These are phyloP conservation scores for Linaria vulgaris DNA, from an alignment of 257 asterid species.

Conservation along the genomic window DNA sequence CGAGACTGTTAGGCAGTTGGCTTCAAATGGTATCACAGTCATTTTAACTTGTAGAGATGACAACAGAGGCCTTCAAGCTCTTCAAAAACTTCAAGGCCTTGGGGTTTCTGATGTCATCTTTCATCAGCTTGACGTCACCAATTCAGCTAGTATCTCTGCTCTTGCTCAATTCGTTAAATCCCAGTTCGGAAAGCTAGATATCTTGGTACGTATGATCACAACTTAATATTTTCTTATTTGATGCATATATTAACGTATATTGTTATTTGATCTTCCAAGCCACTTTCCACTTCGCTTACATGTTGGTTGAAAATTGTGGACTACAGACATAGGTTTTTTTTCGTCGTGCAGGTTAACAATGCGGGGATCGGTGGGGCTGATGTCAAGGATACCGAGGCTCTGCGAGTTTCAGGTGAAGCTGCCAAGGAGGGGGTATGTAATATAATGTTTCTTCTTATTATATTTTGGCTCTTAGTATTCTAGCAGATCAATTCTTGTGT, in stretches of 20 bases:
- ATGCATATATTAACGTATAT: background rate
- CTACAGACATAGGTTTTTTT: background rate
- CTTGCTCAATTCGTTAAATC: slow-evolving; percentile 34
- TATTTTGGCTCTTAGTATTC: background rate
- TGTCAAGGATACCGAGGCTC: slow-evolving; percentile 17
- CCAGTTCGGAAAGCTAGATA: slow-evolving; percentile 34
- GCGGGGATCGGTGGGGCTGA: slow-evolving; percentile 41
- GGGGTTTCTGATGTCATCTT: slow-evolving; percentile 24
- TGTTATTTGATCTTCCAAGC: background rate
- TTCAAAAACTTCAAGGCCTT: slow-evolving; percentile 32
- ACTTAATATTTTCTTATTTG: background rate
- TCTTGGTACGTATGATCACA: slow-evolving; percentile 31
- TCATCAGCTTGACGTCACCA: slow-evolving; percentile 36
- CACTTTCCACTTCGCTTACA: background rate
- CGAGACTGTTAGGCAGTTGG: slow-evolving; percentile 44
- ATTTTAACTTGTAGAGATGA: slow-evolving; percentile 45
- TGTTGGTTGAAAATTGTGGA: background rate
- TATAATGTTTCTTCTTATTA: background rate
- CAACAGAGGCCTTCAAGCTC: slow-evolving; percentile 45
- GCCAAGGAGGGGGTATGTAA: background rate
- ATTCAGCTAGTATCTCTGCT: slow-evolving; percentile 27
- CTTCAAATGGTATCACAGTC: slow-evolving; percentile 39
- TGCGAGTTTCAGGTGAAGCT: slow-evolving; percentile 19
- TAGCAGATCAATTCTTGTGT: background rate
- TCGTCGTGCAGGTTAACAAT: slow-evolving; percentile 41